Evolutionary conservation across 495 filamentous ascomycete genomes (phyloP).

Genomic region (Aspergillus indologenus): DNA sequence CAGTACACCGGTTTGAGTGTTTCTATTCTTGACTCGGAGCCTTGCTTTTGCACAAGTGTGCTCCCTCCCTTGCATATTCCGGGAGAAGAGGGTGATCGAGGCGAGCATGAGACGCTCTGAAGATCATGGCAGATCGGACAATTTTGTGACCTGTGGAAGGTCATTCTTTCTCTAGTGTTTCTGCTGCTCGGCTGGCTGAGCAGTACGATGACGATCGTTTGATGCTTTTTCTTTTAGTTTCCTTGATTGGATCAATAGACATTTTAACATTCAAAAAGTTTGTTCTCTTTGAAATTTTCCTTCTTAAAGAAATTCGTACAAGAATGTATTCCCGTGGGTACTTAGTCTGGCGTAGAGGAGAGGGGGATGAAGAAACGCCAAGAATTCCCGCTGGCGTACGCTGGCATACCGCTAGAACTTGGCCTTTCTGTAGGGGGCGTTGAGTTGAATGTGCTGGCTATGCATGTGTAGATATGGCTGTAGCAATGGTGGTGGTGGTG

Average conservation of each 20-base stretch:
- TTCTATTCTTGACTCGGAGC: background rate
- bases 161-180: no score
- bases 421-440: background rate
- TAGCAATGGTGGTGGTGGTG: background rate
- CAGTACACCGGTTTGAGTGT: background rate
- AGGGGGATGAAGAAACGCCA: background rate
- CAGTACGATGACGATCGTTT: background rate
- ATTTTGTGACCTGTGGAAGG: no score
- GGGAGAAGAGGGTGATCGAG: no score
- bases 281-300: no score
- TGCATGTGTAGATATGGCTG: background rate
- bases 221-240: background rate
- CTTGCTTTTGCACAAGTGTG: background rate
- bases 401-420: background rate
- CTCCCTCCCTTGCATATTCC: conserved; percentile 8
- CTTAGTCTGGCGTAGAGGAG: no score
- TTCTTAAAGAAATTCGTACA: no score
- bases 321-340: no score
- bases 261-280: no score
- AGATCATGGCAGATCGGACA: background rate
- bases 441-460: background rate
- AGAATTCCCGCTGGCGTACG: background rate
- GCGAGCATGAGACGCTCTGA: background rate
- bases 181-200: background rate
- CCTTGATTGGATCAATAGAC: background rate